phyloP scores from a whole-genome alignment of 139 green algal species.

The Marvania coccoides region DNA sequence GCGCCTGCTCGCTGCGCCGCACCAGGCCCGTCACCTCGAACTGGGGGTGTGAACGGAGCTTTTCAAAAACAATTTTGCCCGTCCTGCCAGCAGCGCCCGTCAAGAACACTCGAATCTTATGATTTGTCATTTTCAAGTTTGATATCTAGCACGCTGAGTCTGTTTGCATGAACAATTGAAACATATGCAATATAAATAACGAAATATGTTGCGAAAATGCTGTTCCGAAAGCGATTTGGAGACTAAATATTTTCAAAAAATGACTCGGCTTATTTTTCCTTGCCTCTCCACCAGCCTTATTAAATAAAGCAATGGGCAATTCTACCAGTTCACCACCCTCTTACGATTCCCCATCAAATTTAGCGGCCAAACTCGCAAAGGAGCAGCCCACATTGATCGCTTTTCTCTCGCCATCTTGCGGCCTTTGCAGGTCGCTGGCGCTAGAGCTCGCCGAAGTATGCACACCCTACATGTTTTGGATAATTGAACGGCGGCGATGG shows the following conservation, averaged over 20 bases:
- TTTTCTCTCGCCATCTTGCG: constrained; percentile 2
- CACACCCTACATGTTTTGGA: no score
- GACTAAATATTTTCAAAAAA: no score
- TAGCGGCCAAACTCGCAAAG: neutral
- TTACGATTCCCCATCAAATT: neutral
- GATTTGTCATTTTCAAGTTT: neutral
- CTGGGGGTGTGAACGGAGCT: neutral
- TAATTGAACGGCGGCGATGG: no score
- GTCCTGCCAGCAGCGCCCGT: constrained; percentile 8
- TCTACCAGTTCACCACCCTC: neutral
- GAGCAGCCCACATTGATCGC: neutral
- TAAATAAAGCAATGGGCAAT: neutral
- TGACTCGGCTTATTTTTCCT: no score
- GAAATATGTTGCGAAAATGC: no score
- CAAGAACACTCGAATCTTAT: constrained; percentile 2
- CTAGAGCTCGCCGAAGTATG: neutral
- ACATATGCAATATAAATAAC: no score
- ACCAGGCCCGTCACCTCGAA: constrained; percentile 1
- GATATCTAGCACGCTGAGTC: no score
- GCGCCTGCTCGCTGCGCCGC: neutral
- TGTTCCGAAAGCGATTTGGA: no score
- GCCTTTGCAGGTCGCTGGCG: neutral
- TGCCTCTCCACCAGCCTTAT: no score
- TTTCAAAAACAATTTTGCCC: constrained; percentile 5
- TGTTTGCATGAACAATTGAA: no score